A percentile compares a stretch with the other conserved stretches of the same genome.
Conservation (phyloP, 139 green algal species). For the Chlamydomonas sp. region DNA sequence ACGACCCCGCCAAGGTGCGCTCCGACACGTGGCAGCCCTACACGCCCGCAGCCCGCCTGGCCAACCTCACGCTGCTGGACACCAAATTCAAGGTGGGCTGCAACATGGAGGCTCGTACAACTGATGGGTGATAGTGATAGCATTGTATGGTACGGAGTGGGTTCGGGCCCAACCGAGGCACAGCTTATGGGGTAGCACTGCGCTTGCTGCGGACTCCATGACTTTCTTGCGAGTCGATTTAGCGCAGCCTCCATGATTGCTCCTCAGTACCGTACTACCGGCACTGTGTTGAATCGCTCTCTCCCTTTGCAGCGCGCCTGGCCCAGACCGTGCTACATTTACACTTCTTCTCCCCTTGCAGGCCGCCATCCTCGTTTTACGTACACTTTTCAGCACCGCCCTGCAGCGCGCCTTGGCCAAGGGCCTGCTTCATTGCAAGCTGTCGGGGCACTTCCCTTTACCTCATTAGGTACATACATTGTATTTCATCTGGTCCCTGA, state of each 20-base stretch:
- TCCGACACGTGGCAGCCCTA: slow-evolving; percentile 51
- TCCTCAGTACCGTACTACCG: background rate
- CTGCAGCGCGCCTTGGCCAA: slow-evolving; percentile 9
- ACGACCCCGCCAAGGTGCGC: slow-evolving; percentile 36
- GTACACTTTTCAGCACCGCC: too few species aligned
- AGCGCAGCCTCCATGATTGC: background rate
- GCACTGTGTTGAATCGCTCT: too few species aligned
- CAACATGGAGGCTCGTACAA: background rate
- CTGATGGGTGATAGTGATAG: background rate
- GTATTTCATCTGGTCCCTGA: background rate
- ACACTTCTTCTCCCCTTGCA: too few species aligned
- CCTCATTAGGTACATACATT: too few species aligned
- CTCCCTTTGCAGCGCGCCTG: too few species aligned
- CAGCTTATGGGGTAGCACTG: too few species aligned
- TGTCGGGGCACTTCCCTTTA: background rate
- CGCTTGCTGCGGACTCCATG: too few species aligned
- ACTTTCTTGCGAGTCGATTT: too few species aligned
- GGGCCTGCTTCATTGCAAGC: slow-evolving; percentile 1
- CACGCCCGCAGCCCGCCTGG: slow-evolving; percentile 30
- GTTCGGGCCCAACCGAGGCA: too few species aligned
- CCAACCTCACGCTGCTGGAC: slow-evolving; percentile 45
- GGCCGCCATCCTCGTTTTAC: too few species aligned
- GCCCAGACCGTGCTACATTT: too few species aligned
- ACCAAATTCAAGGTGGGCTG: slow-evolving; percentile 42
- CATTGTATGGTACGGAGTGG: too few species aligned